Conservation (phyloP, 1,284 basidiomycete genomes). For the Melampsora americana region DNA sequence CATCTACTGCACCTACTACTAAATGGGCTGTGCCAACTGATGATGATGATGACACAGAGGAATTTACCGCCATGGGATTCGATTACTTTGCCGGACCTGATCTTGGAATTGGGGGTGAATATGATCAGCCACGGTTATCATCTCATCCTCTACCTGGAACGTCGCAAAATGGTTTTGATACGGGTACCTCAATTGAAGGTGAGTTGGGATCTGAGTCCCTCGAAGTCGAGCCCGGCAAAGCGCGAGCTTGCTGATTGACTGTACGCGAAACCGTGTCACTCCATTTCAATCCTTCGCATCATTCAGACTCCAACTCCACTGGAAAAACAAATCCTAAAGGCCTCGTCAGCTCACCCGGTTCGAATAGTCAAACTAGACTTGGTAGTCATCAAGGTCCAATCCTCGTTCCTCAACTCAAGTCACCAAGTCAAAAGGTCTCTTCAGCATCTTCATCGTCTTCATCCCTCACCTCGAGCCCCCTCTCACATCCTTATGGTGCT, state of each 20-base stretch:
- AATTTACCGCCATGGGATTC: constrained; percentile 44
- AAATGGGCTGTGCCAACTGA: constrained; percentile 18
- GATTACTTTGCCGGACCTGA: constrained; percentile 44
- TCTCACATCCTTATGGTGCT: constrained; percentile 32
- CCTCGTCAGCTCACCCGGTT: neutral
- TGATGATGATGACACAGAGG: constrained; percentile 44
- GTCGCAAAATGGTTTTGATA: constrained; percentile 27
- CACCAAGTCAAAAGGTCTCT: constrained; percentile 6
- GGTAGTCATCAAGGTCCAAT: constrained; percentile 20
- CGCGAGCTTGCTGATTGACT: constrained; percentile 8
- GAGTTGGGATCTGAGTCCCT: constrained; percentile 31
- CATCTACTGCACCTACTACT: constrained; percentile 20
- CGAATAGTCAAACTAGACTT: constrained; percentile 12
- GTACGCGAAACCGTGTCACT: neutral
- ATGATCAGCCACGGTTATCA: constrained; percentile 25
- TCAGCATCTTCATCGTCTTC: constrained; percentile 36
- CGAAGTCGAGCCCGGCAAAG: constrained; percentile 5
- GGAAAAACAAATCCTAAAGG: neutral
- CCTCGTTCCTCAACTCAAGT: constrained; percentile 43
- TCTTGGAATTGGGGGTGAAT: constrained; percentile 37
- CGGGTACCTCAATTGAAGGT: constrained; percentile 34
- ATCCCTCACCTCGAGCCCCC: constrained; percentile 36
- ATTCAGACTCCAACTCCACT: neutral
- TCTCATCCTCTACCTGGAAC: constrained; percentile 26
- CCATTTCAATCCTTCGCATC: neutral